Evolutionary conservation across 441 rosid genomes (phyloP).

Genomic region (Erodium moschatum): DNA sequence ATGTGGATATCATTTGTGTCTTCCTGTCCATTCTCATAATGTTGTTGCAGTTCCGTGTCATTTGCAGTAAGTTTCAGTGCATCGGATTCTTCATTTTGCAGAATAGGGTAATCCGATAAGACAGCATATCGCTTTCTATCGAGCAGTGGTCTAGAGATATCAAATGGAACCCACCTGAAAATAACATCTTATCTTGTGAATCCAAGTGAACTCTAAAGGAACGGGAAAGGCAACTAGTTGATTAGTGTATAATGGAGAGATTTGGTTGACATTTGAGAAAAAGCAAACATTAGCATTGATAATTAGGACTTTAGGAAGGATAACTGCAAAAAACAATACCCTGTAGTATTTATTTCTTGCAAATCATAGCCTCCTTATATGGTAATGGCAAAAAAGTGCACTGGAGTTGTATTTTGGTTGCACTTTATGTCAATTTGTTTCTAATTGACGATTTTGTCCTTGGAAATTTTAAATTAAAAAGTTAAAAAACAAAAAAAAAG

Average conservation of each 20-base stretch:
- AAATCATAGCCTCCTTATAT: too few species aligned
- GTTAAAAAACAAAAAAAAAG: too few species aligned
- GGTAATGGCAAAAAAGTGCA: too few species aligned
- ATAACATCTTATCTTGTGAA: conserved; percentile 22
- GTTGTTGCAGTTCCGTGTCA: conserved; percentile 23
- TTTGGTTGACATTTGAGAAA: too few species aligned
- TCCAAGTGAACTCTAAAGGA: conserved; percentile 2
- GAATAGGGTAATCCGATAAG: conserved; percentile 45
- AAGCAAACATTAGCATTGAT: too few species aligned
- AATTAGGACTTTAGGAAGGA: too few species aligned
- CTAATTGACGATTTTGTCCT: too few species aligned
- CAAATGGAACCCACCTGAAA: conserved; percentile 80
- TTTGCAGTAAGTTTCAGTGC: conserved; percentile 30
- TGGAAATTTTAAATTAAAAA: too few species aligned
- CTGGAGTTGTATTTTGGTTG: too few species aligned
- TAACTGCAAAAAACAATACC: too few species aligned
- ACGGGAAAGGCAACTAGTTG: neutral
- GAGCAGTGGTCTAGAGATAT: conserved; percentile 59
- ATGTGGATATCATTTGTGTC: conserved; percentile 38
- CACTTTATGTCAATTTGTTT: too few species aligned
- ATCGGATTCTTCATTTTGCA: conserved; percentile 31
- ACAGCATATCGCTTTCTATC: conserved; percentile 54
- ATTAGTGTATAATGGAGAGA: neutral
- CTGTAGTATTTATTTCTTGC: too few species aligned
- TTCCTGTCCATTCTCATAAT: conserved; percentile 31